These are phyloP conservation scores for Macrotyloma uniflorum DNA, from an alignment of 306 rosid species.

Conservation along the genomic window DNA sequence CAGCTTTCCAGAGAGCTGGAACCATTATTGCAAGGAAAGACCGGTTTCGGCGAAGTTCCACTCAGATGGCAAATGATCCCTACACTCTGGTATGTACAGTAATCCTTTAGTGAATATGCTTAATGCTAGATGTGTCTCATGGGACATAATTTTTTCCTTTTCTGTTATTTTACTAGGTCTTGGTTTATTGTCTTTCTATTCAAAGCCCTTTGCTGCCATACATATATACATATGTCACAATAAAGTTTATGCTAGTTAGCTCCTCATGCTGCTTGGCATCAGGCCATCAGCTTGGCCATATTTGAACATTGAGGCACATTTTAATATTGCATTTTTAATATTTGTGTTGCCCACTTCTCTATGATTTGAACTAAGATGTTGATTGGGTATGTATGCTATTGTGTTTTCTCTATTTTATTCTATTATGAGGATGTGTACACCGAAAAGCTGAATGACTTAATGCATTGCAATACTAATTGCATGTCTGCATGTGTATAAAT, in stretches of 20 bases:
- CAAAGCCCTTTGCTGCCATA: slow-evolving; percentile 17
- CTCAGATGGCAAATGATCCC: slow-evolving; percentile 94
- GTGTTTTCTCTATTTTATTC: slow-evolving; percentile 9
- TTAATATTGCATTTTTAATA: neutral
- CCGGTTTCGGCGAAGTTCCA: slow-evolving; percentile 91
- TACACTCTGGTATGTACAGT: slow-evolving; percentile 76
- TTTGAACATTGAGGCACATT: neutral
- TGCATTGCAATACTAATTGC: neutral
- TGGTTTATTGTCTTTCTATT: slow-evolving; percentile 15
- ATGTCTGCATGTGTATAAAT: neutral
- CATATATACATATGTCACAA: neutral
- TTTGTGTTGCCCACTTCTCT: slow-evolving; percentile 10
- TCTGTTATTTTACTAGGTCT: slow-evolving; percentile 26
- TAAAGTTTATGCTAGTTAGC: slow-evolving; percentile 15
- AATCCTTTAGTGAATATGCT: slow-evolving; percentile 17
- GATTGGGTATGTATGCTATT: neutral
- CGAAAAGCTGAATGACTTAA: slow-evolving; percentile 8
- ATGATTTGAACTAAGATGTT: neutral
- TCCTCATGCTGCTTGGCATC: slow-evolving; percentile 19
- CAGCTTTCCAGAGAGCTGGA: slow-evolving; percentile 93
- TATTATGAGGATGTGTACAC: slow-evolving; percentile 9
- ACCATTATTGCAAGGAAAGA: slow-evolving; percentile 89
- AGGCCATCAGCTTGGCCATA: neutral
- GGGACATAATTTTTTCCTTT: slow-evolving; percentile 22
- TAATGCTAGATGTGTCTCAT: neutral